Evolutionary conservation across 1,284 basidiomycete genomes (phyloP).

Genomic region (Somion occarium): DNA sequence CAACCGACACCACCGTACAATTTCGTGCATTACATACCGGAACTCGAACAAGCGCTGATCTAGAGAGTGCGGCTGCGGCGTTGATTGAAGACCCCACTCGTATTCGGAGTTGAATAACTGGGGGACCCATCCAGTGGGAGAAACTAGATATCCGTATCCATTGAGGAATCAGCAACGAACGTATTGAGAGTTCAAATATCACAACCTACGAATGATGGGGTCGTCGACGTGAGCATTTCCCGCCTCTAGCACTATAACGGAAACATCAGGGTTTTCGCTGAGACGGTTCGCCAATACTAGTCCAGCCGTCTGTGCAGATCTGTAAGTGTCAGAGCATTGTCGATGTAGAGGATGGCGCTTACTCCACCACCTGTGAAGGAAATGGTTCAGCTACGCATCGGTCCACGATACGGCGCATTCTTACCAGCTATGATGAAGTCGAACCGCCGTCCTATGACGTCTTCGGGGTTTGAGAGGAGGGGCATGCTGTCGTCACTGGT

Average conservation of each 20-base stretch:
- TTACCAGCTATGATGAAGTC: constrained; percentile 2
- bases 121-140: not conserved
- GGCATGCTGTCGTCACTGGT: no score
- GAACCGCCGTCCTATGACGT: not conserved
- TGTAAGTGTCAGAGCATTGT: not conserved
- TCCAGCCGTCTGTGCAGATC: constrained; percentile 1
- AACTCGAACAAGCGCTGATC: not conserved
- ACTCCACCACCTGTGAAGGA: not conserved
- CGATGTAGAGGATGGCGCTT: not conserved
- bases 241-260: not conserved
- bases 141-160: not conserved
- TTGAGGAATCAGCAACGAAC: no score
- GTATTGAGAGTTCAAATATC: not conserved
- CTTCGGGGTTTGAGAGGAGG: not conserved
- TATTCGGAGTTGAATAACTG: not conserved
- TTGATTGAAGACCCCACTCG: not conserved
- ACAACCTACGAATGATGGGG: not conserved
- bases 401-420: not conserved
- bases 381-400: no score
- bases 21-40: not conserved
- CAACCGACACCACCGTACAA: not conserved
- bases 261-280: not conserved
- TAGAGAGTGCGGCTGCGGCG: not conserved
- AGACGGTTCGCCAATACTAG: not conserved
- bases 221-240: not conserved